Conservation (phyloP, 208 protist genomes). For the Entamoeba dispar region DNA sequence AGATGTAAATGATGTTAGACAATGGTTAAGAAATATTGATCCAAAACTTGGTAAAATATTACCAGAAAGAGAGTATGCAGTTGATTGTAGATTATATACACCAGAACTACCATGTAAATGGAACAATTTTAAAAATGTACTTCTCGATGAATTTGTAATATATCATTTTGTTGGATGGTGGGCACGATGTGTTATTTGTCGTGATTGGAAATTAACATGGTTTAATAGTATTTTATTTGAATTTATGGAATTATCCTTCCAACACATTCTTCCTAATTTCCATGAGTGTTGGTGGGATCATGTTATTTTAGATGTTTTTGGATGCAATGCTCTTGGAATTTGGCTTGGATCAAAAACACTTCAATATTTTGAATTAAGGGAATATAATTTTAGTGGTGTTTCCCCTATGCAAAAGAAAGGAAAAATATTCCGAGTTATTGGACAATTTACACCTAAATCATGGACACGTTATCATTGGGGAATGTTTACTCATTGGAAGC, state of each 20-base stretch:
- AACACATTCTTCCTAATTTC: slow-evolving; percentile 76
- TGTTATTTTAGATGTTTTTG: slow-evolving; percentile 63
- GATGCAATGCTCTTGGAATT: slow-evolving; percentile 76
- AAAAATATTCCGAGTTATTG: background rate
- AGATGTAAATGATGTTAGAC: slow-evolving; percentile 26
- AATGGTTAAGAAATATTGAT: slow-evolving; percentile 49
- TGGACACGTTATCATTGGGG: background rate
- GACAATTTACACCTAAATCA: background rate
- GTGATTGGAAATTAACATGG: slow-evolving; percentile 61
- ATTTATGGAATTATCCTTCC: slow-evolving; percentile 68
- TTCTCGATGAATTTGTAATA: slow-evolving; percentile 72
- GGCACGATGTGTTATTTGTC: slow-evolving; percentile 64
- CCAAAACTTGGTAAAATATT: slow-evolving; percentile 40
- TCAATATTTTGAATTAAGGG: slow-evolving; percentile 29
- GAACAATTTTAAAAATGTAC: slow-evolving; percentile 29
- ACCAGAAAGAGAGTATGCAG: slow-evolving; percentile 63
- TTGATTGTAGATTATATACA: slow-evolving; percentile 61
- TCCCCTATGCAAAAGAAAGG: background rate
- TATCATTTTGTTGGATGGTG: slow-evolving; percentile 71
- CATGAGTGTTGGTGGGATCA: slow-evolving; percentile 91
- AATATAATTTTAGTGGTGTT: slow-evolving; percentile 20
- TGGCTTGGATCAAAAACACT: slow-evolving; percentile 46
- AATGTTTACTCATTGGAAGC: background rate
- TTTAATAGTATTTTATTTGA: slow-evolving; percentile 65
- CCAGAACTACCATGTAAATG: background rate